Base-by-base conservation (phyloP, 2,329 filamentous ascomycete genomes). In the Cladosporium sp. region DNA sequence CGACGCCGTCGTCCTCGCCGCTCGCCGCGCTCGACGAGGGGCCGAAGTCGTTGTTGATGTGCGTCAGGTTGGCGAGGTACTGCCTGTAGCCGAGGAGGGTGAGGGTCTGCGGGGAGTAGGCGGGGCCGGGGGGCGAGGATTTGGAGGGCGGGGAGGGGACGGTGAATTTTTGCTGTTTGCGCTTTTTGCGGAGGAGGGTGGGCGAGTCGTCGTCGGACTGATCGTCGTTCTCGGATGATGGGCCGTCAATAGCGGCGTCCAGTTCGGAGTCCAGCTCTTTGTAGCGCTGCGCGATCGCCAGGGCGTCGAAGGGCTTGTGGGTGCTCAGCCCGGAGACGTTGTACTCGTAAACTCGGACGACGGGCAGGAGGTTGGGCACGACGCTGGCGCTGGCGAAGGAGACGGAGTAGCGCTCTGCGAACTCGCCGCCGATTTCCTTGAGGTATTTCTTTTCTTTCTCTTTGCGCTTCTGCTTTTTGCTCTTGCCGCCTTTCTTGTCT, bases 11-110 rank as follows among this genome's bases (percentile, higher is more conserved):
- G 9, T 68, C 63, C 14, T 58, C 58, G 14, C 40, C 11, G 13
- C 40, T 41, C 9, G 43, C 41, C 2, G 43, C 13, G 3, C 40
- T 33, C 3, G 35, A 38, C 4, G n/a, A 32, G 18, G 54, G 54
- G 1, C 70, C 64, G 44, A 83, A 77, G 55, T 87, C 81, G 61
- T 90, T 87, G 71, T 97, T 95, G 70, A 95, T 85, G 54, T 82
- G 74, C 0, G 92, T 97, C n/a, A 98, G 74, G 68, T 98, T 98
- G 56, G 92, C 90, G 69, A 83, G 96, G 69, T 95, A 96, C 64
- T 98, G 93, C 3, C 83, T 89, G 69, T 89, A 96, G 4, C 88
- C 83, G 3, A 86, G 77, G 56, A 91, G 76, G 0, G 89, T 87
- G 35, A 97, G 75, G 0, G 88, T 76, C 66, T 98, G 93, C 7